Evolutionary conservation across 108 stramenopile species (phyloP).

Genomic region (Cyclotella sp.): DNA sequence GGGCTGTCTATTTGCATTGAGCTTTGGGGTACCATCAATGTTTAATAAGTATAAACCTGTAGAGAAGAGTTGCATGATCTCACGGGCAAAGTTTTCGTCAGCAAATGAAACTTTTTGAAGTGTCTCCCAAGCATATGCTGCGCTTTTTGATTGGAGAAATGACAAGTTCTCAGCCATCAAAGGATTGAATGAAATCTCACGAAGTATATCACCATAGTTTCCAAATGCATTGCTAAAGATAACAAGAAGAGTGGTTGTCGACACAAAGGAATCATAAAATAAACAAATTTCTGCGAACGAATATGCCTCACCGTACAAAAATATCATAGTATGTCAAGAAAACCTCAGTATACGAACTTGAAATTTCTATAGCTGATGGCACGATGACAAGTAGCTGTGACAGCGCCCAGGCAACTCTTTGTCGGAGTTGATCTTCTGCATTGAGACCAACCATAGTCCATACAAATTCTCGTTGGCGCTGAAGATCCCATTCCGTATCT

Average conservation of each 20-base stretch:
- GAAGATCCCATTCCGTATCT: constrained; percentile 43
- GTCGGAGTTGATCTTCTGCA: constrained; percentile 78
- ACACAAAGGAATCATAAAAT: too few species aligned
- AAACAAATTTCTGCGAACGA: too few species aligned
- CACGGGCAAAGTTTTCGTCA: constrained; percentile 74
- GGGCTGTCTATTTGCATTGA: constrained; percentile 46
- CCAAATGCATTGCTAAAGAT: constrained; percentile 68
- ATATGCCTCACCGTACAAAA: constrained; percentile 53
- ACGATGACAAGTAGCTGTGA: constrained; percentile 67
- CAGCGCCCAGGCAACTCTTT: constrained; percentile 78
- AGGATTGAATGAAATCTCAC: constrained; percentile 72
- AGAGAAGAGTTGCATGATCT: constrained; percentile 53
- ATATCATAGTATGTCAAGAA: constrained; percentile 73
- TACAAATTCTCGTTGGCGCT: constrained; percentile 49
- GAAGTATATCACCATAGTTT: constrained; percentile 73
- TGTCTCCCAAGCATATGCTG: constrained; percentile 58
- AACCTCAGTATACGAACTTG: constrained; percentile 36
- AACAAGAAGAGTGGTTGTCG: not conserved
- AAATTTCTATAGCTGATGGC: constrained; percentile 13
- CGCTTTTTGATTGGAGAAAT: constrained; percentile 52
- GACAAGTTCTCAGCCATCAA: constrained; percentile 76
- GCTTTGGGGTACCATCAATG: constrained; percentile 52
- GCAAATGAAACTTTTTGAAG: constrained; percentile 47
- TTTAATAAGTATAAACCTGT: constrained; percentile 56
- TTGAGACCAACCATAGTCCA: constrained; percentile 69